Evolutionary conservation across 805 yeast species (phyloP), one percentile per base, ranked within the genome.

Genomic region (Barnettozyma californica): DNA sequence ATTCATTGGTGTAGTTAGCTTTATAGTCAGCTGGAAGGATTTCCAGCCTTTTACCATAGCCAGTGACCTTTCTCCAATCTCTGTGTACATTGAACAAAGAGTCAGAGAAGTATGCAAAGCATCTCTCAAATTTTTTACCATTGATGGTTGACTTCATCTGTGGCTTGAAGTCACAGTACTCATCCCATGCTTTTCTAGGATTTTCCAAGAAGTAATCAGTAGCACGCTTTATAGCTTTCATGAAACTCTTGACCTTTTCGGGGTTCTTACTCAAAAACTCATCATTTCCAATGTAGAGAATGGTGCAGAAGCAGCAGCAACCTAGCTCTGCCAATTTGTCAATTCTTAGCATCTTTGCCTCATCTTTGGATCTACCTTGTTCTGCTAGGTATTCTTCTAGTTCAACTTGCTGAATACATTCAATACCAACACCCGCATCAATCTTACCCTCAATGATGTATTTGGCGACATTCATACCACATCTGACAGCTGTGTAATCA

Each of bases 381-480:
- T 60, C 49, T 54, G 66, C 66, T 53, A 71, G 68, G 62, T 73
- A 73, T 52, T 76, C 79, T 58, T 76, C 81, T 56, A 77, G 68
- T 58, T 77, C 78, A 43, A 77, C 82, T 62, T 76, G 81, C 60
- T 77, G 82, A 61, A 77, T 75, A 63, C 80, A 77, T 59, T 77
- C 82, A 48, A 77, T 75, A 56, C 82, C 82, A 57, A 77, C 71
- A 45, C 82, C 82, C 48, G 80, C 81, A 59, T 77, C 79, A 46
- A 77, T 75, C 53, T 71, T 69, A 34, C 81, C 81, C 45, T 76
- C 78, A 46, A 77, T 73, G 55, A 77, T 77, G 55, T 70, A 71
- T 58, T 75, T 76, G 50, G 81, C 78, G 41, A 77, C 81, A 56
- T 77, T 77, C 82, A 77, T 77, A 48, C 82, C 82, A 54, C 80